Evolutionary conservation across 2,329 filamentous ascomycete genomes (phyloP).

Genomic region (Fusarium devonianum): DNA sequence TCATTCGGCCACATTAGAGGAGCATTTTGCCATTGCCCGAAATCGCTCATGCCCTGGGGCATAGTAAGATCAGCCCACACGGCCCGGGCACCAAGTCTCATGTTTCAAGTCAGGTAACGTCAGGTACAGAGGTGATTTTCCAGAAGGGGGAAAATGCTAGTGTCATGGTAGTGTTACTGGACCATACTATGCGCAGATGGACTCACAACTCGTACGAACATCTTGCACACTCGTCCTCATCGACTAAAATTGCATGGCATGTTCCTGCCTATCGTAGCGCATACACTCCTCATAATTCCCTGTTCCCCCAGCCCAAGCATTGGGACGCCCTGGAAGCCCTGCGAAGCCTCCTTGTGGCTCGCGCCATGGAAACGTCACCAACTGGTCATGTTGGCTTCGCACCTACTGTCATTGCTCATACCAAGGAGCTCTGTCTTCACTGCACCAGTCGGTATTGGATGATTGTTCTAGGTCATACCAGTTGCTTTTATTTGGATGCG

Average conservation of each 20-base stretch:
- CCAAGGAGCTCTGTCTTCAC: not conserved
- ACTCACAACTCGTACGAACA: conserved; percentile 31
- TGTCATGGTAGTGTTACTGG: conserved; percentile 5
- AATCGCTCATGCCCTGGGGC: conserved; percentile 28
- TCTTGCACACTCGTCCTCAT: conserved; percentile 6
- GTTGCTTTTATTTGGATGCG: conserved; percentile 9
- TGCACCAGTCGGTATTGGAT: not conserved
- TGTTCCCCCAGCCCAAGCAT: conserved; percentile 18
- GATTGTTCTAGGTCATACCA: conserved; percentile 5
- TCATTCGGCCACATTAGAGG: conserved; percentile 4
- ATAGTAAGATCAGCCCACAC: conserved; percentile 31
- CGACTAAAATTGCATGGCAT: conserved; percentile 19
- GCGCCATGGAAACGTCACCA: conserved; percentile 39
- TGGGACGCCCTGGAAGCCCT: no score
- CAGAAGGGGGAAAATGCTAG: conserved; percentile 2
- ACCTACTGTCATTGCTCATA: conserved; percentile 20
- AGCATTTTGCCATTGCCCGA: conserved; percentile 5
- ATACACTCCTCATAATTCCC: conserved; percentile 3
- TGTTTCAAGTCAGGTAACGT: conserved; percentile 7
- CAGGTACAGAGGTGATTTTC: conserved; percentile 7
- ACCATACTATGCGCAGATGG: conserved; percentile 8
- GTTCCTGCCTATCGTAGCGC: conserved; percentile 9
- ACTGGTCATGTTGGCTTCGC: conserved; percentile 33
- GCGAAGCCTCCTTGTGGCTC: conserved; percentile 31
- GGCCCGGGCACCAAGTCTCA: conserved; percentile 17